phyloP scores from a whole-genome alignment of 163 green algal species.

The Scenedesmus sp. region DNA sequence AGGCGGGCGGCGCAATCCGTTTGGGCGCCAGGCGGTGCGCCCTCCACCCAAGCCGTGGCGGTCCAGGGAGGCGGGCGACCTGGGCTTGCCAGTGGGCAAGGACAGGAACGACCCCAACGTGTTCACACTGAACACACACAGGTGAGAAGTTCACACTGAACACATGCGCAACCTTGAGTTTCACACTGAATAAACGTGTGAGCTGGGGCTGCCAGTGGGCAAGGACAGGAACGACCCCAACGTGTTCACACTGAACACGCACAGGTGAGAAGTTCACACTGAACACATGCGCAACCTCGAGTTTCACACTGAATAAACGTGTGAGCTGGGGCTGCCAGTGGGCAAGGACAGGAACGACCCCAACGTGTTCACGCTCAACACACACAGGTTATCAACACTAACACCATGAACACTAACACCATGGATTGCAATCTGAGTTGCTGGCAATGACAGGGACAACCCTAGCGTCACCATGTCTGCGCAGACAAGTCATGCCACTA shows the following conservation, averaged over 20 bases:
- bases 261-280: no score
- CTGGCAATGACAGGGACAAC: constrained; percentile 70
- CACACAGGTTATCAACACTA: no score
- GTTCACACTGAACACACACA: constrained; percentile 46
- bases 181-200: no score
- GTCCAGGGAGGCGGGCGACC: constrained; percentile 73
- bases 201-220: constrained; percentile 52
- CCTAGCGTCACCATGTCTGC: constrained; percentile 38
- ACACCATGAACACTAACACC: neutral
- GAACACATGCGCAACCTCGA: no score
- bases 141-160: neutral
- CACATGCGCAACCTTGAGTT: no score
- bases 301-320: no score
- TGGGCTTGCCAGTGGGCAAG: constrained; percentile 71
- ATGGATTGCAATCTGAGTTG: neutral
- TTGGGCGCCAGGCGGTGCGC: constrained; percentile 76
- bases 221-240: constrained; percentile 67
- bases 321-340: constrained; percentile 37
- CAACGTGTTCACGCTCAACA: constrained; percentile 13
- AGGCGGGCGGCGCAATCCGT: constrained; percentile 65
- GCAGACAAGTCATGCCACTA: neutral
- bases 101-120: constrained; percentile 64
- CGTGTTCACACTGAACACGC: neutral
- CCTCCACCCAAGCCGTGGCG: constrained; percentile 84
- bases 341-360: constrained; percentile 67